These are phyloP conservation scores for Chaetomium globosum DNA, from an alignment of 2,329 filamentous ascomycete genomes.

Conservation along the genomic window DNA sequence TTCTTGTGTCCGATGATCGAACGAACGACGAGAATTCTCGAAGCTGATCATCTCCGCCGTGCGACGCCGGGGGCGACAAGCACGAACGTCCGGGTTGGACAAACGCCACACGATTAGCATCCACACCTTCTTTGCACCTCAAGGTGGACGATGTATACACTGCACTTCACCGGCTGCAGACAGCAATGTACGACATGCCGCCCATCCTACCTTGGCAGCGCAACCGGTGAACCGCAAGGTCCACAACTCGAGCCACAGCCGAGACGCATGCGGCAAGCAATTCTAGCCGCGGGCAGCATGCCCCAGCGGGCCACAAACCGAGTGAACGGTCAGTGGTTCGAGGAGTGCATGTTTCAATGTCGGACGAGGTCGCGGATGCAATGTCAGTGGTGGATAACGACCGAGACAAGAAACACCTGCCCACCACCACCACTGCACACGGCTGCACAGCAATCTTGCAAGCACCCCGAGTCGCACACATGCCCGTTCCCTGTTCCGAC, in stretches of 20 bases:
- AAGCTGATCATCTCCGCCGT: constrained; percentile 8
- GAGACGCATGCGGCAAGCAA: neutral
- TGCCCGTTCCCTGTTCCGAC: neutral
- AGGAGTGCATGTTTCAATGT: neutral
- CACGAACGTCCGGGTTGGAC: constrained; percentile 8
- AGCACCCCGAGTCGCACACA: neutral
- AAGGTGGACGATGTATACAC: neutral
- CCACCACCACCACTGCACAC: neutral
- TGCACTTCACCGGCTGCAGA: constrained; percentile 26
- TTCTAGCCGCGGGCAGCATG: neutral
- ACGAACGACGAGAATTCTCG: constrained; percentile 2
- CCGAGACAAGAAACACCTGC: neutral
- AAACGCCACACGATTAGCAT: neutral
- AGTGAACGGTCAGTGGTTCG: neutral
- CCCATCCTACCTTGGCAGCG: constrained; percentile 8
- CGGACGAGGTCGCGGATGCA: neutral
- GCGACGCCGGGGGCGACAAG: constrained; percentile 1
- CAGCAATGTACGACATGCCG: constrained; percentile 18
- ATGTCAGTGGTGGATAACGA: neutral
- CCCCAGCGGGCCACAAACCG: neutral
- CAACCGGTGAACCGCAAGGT: constrained; percentile 21
- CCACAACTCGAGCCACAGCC: neutral
- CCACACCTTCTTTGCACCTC: neutral
- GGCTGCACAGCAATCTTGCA: neutral
- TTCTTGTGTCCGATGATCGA: neutral